Conservation (phyloP, 2,329 filamentous ascomycete species). For the Arthrobotrys entomopaga region DNA sequence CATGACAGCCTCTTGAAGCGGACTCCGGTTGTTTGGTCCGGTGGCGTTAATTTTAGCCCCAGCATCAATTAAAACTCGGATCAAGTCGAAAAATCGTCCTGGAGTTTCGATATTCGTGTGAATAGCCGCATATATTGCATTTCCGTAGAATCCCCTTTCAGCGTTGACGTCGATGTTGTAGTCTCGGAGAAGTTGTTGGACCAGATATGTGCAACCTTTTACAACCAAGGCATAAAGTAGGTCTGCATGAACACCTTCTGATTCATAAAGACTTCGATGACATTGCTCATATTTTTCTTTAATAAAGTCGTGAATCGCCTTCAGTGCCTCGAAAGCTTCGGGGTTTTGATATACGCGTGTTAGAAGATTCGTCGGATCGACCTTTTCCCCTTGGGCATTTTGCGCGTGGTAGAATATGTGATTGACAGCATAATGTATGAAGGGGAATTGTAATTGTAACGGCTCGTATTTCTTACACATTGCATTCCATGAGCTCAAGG, state of each 20-base stretch:
- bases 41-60: background rate
- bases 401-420: background rate
- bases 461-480: too few relatives aligned
- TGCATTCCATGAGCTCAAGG: too few relatives aligned
- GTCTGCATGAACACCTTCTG: background rate
- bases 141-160: constrained; percentile 37
- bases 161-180: background rate
- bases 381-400: background rate
- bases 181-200: background rate
- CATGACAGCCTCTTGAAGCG: constrained; percentile 3
- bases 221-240: background rate
- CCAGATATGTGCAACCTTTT: background rate
- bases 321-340: background rate
- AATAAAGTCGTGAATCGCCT: background rate
- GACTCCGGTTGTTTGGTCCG: background rate
- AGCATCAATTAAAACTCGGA: constrained; percentile 4
- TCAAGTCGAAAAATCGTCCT: background rate
- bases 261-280: background rate
- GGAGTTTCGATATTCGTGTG: background rate
- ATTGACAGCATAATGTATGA: background rate
- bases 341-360: background rate
- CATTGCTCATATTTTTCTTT: background rate
- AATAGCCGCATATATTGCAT: constrained; percentile 44
- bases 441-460: too few relatives aligned
- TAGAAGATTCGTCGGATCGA: background rate